Percentiles rank a stretch among this genome's conserved stretches.
Evolutionary conservation across 73 alveolate species (phyloP).

Genomic region (Tetrahymena thermophila): DNA sequence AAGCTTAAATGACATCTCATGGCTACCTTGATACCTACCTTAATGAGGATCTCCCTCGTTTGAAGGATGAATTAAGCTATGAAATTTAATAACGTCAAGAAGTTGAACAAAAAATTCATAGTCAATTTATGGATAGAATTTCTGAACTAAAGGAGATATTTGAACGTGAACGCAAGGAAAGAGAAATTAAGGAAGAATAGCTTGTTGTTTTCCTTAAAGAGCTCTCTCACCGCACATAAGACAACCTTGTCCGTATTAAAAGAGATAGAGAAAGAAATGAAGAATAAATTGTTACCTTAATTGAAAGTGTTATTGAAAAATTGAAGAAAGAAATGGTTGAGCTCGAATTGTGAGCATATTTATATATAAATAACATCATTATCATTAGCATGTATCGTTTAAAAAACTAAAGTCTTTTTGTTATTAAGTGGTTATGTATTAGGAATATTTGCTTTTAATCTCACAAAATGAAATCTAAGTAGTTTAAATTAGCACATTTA

Average conservation of each 20-base stretch:
- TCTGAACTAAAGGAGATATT: constrained; percentile 26
- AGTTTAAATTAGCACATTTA: not conserved
- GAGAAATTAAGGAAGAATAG: constrained; percentile 41
- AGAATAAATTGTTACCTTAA: constrained; percentile 25
- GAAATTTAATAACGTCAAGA: constrained; percentile 35
- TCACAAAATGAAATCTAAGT: not conserved
- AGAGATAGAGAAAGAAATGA: constrained; percentile 41
- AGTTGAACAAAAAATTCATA: constrained; percentile 27
- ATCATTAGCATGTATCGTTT: not conserved
- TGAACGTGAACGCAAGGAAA: constrained; percentile 39
- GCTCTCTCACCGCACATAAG: constrained; percentile 24
- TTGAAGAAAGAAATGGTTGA: constrained; percentile 41
- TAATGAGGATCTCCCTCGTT: constrained; percentile 39
- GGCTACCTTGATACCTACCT: constrained; percentile 36
- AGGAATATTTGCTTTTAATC: not conserved
- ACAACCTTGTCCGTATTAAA: constrained; percentile 16
- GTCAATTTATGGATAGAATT: constrained; percentile 15
- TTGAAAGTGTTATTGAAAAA: constrained; percentile 40
- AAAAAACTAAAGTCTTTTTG: not conserved
- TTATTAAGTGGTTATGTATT: not conserved
- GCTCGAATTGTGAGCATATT: constrained; percentile 27
- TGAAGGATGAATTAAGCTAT: constrained; percentile 23
- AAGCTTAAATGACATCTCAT: constrained; percentile 33
- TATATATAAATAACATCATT: not conserved
- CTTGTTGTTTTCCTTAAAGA: constrained; percentile 37